phyloP scores from a whole-genome alignment of 2,329 filamentous ascomycete genomes.

The Ophiostoma sp. region DNA sequence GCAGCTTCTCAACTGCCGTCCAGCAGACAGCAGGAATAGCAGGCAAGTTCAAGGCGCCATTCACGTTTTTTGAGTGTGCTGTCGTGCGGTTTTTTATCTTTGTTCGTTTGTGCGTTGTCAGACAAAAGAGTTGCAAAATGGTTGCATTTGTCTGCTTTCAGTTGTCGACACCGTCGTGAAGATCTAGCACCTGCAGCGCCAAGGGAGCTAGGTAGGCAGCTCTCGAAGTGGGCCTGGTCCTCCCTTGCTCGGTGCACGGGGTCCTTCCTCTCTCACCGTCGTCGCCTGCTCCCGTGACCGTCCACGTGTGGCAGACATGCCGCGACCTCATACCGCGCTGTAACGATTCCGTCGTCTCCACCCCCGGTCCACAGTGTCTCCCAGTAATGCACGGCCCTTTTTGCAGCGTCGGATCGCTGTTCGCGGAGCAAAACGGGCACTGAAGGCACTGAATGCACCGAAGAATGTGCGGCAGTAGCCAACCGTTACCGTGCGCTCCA shows the following conservation, averaged over 20 bases:
- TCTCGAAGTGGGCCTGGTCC: not conserved
- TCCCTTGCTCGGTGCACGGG: not conserved
- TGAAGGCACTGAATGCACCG: constrained; percentile 14
- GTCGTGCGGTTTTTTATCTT: not conserved
- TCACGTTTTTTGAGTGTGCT: not conserved
- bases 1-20: not conserved
- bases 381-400: constrained; percentile 17
- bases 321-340: constrained; percentile 12
- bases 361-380: constrained; percentile 18
- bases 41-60: not conserved
- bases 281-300: constrained; percentile 4
- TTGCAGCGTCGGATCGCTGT: constrained; percentile 5
- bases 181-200: constrained; percentile 11
- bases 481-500: constrained; percentile 20
- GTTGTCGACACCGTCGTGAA: constrained; percentile 3
- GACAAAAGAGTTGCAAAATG: not conserved
- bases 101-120: not conserved
- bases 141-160: not conserved
- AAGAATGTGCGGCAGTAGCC: not conserved
- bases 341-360: not conserved
- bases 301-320: not conserved
- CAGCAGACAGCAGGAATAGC: constrained; percentile 1
- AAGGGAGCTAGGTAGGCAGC: constrained; percentile 11
- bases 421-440: constrained; percentile 25
- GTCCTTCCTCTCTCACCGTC: not conserved